Base-by-base conservation (phyloP, 129 eudicot species). In the Artemisia argyi region DNA sequence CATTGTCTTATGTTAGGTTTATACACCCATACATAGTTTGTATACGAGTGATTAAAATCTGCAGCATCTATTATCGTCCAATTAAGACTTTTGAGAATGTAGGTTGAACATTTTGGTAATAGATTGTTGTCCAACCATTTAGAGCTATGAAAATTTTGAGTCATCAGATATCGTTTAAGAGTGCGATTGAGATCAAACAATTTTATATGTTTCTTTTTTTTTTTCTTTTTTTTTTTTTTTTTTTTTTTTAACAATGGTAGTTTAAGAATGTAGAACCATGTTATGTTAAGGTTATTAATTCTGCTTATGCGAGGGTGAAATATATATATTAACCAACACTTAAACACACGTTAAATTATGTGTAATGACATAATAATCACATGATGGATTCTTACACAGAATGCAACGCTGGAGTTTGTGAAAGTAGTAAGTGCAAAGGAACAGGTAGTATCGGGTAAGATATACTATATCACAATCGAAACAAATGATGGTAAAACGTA, bases 401-500 rank as follows among this genome's bases (percentile, higher is more conserved):
- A 90, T 85, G 78, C 83, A n/a, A 61, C 77, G 32, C 72, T 90
- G 63, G 91, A 90, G 82, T 82, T 90, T 66, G 86, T 12, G 68
- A 83, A 79, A 87, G 85, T 87, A 14, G 68, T 90, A 39, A 87
- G 78, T 14, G 78, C 82, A 5, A 76, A 87, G 63, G 83, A 90
- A 66, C 91, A 90, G 76, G 89, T 85, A 50, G 97, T 87, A 11
- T 32, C 81, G 15, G 95, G 95, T 35, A 85, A 60, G 3, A 10
- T 90, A 78, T 76, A 85, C 65, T 78, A 90, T 60, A 81, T 90
- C 35, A 90, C 95, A 11, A 77, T 91, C 10, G 97, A 87, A 78
- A 86, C 79, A 61, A 69, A 17, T 0, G 89, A 91, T 61, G 91
- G 89, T 1, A 85, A 91, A 65, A 73, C 79, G 46, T 91, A 91